Percentiles rank a stretch among this genome's conserved stretches.
phyloP scores from a whole-genome alignment of 208 protist genomes.

The Lotmaria passim region DNA sequence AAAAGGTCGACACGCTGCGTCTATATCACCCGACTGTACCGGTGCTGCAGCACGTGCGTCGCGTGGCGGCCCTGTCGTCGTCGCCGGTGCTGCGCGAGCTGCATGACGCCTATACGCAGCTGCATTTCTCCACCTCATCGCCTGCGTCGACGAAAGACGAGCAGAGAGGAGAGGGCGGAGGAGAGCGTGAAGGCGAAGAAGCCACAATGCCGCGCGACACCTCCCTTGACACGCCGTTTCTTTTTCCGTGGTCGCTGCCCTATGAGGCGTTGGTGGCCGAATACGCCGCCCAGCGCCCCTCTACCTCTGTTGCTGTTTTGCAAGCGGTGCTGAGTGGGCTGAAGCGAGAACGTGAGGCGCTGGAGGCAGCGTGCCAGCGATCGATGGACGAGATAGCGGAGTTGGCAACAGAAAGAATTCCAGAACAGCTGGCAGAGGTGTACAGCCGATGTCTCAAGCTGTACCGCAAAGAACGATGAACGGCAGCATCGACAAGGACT shows the following conservation, averaged over 20 bases:
- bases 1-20: slow-evolving; percentile 60
- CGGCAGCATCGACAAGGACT: neutral
- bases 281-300: slow-evolving; percentile 35
- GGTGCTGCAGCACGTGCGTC: slow-evolving; percentile 41
- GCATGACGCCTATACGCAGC: slow-evolving; percentile 11
- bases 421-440: slow-evolving; percentile 37
- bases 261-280: slow-evolving; percentile 38
- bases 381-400: slow-evolving; percentile 37
- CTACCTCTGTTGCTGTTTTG: slow-evolving; percentile 35
- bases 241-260: slow-evolving; percentile 30
- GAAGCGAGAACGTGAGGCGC: slow-evolving; percentile 52
- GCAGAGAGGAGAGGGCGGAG: neutral
- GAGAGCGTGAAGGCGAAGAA: neutral
- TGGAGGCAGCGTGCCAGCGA: slow-evolving; percentile 43
- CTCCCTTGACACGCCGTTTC: slow-evolving; percentile 14
- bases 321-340: slow-evolving; percentile 40
- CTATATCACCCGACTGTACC: slow-evolving; percentile 57
- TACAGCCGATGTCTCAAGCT: slow-evolving; percentile 45
- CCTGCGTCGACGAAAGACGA: neutral
- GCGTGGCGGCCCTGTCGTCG: slow-evolving; percentile 21
- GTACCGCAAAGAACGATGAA: slow-evolving; percentile 22
- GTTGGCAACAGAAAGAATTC: slow-evolving; percentile 36
- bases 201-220: too few species aligned
- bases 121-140: too few species aligned
- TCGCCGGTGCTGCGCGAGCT: slow-evolving; percentile 29